Base-by-base conservation (phyloP, 2,329 filamentous ascomycete genomes). In the Sclerotinia sclerotiorum region DNA sequence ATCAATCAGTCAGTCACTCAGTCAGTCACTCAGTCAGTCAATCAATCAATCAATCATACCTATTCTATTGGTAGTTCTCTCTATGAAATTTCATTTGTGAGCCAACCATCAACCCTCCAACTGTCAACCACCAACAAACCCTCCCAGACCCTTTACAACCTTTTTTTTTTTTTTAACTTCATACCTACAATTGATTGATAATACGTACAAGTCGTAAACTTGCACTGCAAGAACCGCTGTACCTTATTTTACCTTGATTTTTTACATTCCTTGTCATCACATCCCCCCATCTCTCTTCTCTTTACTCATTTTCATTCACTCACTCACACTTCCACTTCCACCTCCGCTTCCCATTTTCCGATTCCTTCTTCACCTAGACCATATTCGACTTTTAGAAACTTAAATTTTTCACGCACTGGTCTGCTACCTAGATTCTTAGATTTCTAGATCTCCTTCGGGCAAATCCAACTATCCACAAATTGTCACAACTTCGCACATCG, bases 381-480 rank as follows among this genome's bases (percentile, higher is more conserved):
- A 19, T 55, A 42, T 63, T 52, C 46, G n/a, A 21, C 15, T 11
- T 27, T 52, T 52, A 5, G 13, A 63, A 27, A 42, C 15, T 27
- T 63, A n/a, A 21, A 29, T 7, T 15, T 42, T 60, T 54, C 49
- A 64, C 58, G 64, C 64, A 66, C 64, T 66, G 64, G 64, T 66
- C 46, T 60, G 54, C 51, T 58, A 58, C 64, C 64, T 66, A 60
- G 54, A 66, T 66, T 35, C 27, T n/a, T 11, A 29, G 3, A 66
- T 66, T 35, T n/a, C 44, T 11, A 29, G 2, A 39, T 51, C 11
- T 32, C 24, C 11, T 62, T 39, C 32, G 35, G 58, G 46, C 58
- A 62, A 62, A 62, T 62, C 29, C 58, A 62, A 62, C 58, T 49
- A 39, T 21, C 8, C 58, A 62, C 58, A 62, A 39, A 51, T 62